Evolutionary conservation across 225 moss, liverwort and hornwort genomes (phyloP).

Genomic region (Marchantia paleacea): DNA sequence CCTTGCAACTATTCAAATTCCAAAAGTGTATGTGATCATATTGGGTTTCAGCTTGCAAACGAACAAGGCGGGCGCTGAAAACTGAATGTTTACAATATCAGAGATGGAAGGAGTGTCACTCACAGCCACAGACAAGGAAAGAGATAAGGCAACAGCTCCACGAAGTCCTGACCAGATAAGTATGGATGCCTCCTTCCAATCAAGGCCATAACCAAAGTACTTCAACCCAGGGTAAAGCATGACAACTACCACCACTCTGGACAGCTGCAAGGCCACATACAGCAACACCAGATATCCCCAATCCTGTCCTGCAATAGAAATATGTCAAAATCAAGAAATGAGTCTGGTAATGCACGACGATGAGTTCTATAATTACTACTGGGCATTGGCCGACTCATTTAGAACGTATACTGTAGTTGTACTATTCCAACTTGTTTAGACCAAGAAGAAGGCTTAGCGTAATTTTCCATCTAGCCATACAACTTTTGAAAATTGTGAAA

Average conservation of each 20-base stretch:
- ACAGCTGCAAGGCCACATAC: slow-evolving; percentile 84
- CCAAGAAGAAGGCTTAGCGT: no score
- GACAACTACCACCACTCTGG: slow-evolving; percentile 60
- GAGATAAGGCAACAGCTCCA: slow-evolving; percentile 90
- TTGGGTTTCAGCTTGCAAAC: neutral
- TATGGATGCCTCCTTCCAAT: slow-evolving; percentile 81
- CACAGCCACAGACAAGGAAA: slow-evolving; percentile 83
- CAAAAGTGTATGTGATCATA: no score
- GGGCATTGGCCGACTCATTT: neutral
- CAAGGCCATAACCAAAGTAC: slow-evolving; percentile 86
- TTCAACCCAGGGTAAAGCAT: slow-evolving; percentile 74
- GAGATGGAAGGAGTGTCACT: slow-evolving; percentile 33
- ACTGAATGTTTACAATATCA: neutral
- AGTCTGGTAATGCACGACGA: neutral
- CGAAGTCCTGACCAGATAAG: slow-evolving; percentile 92
- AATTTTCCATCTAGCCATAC: no score
- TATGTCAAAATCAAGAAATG: neutral
- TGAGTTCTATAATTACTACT: neutral
- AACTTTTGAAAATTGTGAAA: no score
- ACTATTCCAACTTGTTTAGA: no score
- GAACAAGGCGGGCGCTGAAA: neutral
- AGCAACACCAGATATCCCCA: slow-evolving; percentile 79
- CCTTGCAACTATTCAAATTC: no score
- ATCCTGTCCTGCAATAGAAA: slow-evolving; percentile 61
- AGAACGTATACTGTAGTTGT: neutral